These are phyloP conservation scores for Clonostachys sp. DNA, from an alignment of 2,329 filamentous ascomycete genomes.

Conservation along the genomic window DNA sequence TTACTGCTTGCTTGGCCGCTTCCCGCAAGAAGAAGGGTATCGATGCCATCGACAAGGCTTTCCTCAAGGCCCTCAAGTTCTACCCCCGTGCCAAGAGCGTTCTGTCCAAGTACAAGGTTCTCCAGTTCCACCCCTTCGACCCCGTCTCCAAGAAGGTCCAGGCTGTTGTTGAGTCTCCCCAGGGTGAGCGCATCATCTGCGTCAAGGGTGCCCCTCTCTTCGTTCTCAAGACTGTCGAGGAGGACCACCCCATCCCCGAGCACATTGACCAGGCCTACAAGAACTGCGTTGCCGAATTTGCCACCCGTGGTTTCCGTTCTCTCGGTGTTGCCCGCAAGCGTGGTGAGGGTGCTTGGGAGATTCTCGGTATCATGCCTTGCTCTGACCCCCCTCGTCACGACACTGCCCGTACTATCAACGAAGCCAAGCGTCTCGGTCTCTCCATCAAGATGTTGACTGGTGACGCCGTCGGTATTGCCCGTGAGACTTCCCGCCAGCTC, in stretches of 20 bases:
- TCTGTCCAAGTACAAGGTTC: constrained; percentile 77
- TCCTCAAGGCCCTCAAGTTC: constrained; percentile 77
- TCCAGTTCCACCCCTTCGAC: constrained; percentile 85
- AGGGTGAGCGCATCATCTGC: constrained; percentile 80
- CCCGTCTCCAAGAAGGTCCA: constrained; percentile 91
- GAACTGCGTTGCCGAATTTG: constrained; percentile 89
- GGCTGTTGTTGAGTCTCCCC: constrained; percentile 75
- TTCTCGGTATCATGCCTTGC: constrained; percentile 93
- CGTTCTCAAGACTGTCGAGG: constrained; percentile 81
- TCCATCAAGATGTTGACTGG: constrained; percentile 96
- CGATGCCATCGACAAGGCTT: constrained; percentile 91
- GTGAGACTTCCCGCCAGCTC: constrained; percentile 86
- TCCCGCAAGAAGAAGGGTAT: constrained; percentile 95
- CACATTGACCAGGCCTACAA: constrained; percentile 80
- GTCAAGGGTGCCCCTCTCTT: constrained; percentile 89
- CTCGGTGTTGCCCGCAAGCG: constrained; percentile 91
- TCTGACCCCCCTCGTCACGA: constrained; percentile 88
- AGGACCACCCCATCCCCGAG: constrained; percentile 75
- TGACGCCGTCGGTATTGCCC: constrained; percentile 88
- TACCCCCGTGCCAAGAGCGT: constrained; percentile 80
- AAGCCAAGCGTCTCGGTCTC: constrained; percentile 82
- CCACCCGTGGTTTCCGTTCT: constrained; percentile 88
- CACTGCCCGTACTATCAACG: constrained; percentile 83
- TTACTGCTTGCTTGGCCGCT: constrained; percentile 84
- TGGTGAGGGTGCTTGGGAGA: constrained; percentile 78